Evolutionary conservation across 192 early-diverging fungal species (phyloP).

Genomic region (Linnemannia elongata): DNA sequence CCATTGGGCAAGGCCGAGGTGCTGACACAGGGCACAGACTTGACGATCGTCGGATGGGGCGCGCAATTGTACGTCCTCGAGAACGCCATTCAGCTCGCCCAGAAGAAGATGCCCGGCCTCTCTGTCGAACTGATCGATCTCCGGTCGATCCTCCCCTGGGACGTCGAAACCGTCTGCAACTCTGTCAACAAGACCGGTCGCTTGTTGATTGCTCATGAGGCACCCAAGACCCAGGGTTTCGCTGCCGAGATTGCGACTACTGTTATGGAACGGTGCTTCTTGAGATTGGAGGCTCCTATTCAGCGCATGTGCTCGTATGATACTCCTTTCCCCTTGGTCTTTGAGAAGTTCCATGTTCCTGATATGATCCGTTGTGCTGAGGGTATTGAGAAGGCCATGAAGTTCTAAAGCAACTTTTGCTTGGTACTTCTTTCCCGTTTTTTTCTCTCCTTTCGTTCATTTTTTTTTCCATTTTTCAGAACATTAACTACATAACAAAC

Average conservation of each 20-base stretch:
- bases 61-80: slow-evolving; percentile 95
- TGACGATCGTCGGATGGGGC: slow-evolving; percentile 94
- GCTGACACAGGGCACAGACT: slow-evolving; percentile 84
- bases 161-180: slow-evolving; percentile 88
- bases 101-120: slow-evolving; percentile 88
- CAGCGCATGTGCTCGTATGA: slow-evolving; percentile 73
- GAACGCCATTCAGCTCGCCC: slow-evolving; percentile 87
- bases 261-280: slow-evolving; percentile 93
- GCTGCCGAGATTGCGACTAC: slow-evolving; percentile 90
- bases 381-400: slow-evolving; percentile 85
- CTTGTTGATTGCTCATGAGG: slow-evolving; percentile 93
- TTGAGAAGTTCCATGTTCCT: slow-evolving; percentile 95
- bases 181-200: slow-evolving; percentile 96
- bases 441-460: background rate
- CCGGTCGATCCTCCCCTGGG: slow-evolving; percentile 91
- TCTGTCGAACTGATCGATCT: slow-evolving; percentile 95
- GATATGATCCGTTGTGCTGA: slow-evolving; percentile 86
- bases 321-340: slow-evolving; percentile 93
- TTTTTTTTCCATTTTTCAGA: background rate
- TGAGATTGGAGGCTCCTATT: slow-evolving; percentile 91
- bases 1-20: slow-evolving; percentile 95
- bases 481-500: too few species aligned
- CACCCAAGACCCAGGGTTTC: slow-evolving; percentile 90
- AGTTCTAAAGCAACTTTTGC: slow-evolving; percentile 65
- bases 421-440: too few species aligned